Evolutionary conservation across 2,329 filamentous ascomycete genomes (phyloP), one percentile per base, ranked within the genome.

Genomic region (Hymenoscyphus albidus): DNA sequence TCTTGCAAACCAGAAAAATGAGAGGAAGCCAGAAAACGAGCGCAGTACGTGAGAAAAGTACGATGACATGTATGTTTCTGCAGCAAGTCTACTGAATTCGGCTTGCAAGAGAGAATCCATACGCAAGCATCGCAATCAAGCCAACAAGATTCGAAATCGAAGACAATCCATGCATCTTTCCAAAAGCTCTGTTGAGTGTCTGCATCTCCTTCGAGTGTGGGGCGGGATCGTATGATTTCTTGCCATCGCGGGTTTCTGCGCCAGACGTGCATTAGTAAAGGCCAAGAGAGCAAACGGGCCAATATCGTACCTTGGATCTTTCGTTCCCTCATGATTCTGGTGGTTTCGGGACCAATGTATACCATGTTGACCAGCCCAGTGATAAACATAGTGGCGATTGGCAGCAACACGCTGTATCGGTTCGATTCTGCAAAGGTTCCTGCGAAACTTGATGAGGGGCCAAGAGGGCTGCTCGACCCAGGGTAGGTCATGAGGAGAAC

Each of bases 131-230:
- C 0, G 88, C 86, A 54, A 88, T 76, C 59, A 96, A 82, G 0
- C 86, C 89, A 1, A 84, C 77, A 65, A 98, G 74, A 76, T 97
- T 97, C 22, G 96, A 76, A 66, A 96, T 76, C 35, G 90, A 90
- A 7, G 92, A 96, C 58, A 91, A 79, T 5, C 93, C 92, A 77
- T 99, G 95, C 64, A 97, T 77, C 67, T 84, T 85, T 16, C 85
- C 86, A 76, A 98, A 98, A 68, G 81, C 82, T 78, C 87, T 90
- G 81, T 94, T 96, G 71, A 96, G 77, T 9, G 81, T 82, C 70
- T 86, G 77, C 93, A 98, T 97, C 79, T 94, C 91, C 70, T 88
- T 82, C 5, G 90, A 95, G 73, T 96, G 91, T 48, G 92, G 91
- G 0, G 88, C 84, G 61, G 85, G 80, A 69, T 96, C 92, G 73